Evolutionary conservation across 139 green algal species (phyloP), one percentile per base, ranked within the genome.

Genomic region (Chlorella sp.): DNA sequence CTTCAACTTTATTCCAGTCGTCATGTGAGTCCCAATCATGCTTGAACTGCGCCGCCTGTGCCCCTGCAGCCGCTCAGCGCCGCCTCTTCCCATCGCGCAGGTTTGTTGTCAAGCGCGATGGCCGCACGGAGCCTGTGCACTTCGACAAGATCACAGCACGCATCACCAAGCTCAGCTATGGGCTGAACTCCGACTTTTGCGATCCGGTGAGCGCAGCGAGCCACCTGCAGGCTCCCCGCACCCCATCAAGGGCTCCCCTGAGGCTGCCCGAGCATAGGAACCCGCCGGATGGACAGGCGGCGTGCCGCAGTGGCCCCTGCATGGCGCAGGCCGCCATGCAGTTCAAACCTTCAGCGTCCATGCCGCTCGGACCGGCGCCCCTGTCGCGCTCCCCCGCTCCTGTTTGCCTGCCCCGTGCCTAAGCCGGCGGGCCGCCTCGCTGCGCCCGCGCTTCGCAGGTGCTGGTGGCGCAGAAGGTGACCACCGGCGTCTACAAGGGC

Each of bases 141-240:
- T 99, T 99, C 81, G 98, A 99, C 93, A 99, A 99, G 88, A 99
- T 99, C 91, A 99, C 98, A 30, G 95, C 97, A 11, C 95, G 98
- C 77, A 98, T 99, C 86, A 97, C 94, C 21, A 99, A 99, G 94
- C 97, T 99, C 4, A 93, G 92, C 48, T 99, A 99, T 92, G 97
- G 97, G 9, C 93, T 99, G 30, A 98, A 99, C 93, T 90, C 93
- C 1, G 97, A 99, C 61, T 99, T 99, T 89, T 99, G 97, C 87
- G 97, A 99, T 82, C 97, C 97, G 86, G 97, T 99, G 87, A 73
- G 84, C 19, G 32, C 16, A 57, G 48, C 48, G 48, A 57, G 48
- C 48, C 5, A 57, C 48, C 48, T 57, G 48, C 48, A 57, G 9
- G 48, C 48, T 57, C 48, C 9, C 48, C 7, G 48, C 7, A 9